Base-by-base conservation (phyloP, 768 basidiomycete species). In the Suillus tomentosus region DNA sequence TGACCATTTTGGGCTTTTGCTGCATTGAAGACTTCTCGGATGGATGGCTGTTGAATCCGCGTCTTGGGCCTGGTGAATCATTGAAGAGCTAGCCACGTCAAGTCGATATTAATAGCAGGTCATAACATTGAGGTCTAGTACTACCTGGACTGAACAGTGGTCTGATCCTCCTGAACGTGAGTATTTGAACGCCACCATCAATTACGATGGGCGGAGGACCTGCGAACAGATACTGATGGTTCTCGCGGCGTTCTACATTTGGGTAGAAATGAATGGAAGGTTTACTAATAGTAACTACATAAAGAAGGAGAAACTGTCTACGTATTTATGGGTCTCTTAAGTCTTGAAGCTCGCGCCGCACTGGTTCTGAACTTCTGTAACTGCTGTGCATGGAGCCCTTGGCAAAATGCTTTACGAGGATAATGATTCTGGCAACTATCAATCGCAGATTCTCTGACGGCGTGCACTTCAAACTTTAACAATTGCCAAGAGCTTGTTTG, bases 111-210 rank as follows among this genome's bases (percentile, higher is more conserved):
- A 40, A 39, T 56, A 37, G 14, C 14, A 15, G 13, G 3, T n/a
- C 36, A 39, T 43, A 43, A 17, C 17, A 42, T 37, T 14, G 54
- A 36, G n/a, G 5, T 11, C 54, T 34, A 31, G 31, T 6, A 37
- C 54, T 40, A 24, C 17, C 39, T 27, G 56, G 1, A 15, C 22
- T 10, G 39, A 8, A 40, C 39, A 40, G 39, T 22, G 55, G 39
- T 40, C 54, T 84, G 82, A 73, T 88, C 84, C 55, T 88, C 78
- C 17, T 11, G 86, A 79, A 68, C 85, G 83, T 22, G 86, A 84
- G 60, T 58, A 27, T 42, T 31, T 43, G 1, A 42, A 42, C 57
- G 57, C 57, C 57, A 58, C 57, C 57, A 58, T 58, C 57, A 31
- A 58, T 58, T 58, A 58, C 40, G 57, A 42, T 58, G 56, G 37